Evolutionary conservation across 768 basidiomycete species (phyloP), one percentile per base, ranked within the genome.

Genomic region (Coprinopsis strossmayeri): DNA sequence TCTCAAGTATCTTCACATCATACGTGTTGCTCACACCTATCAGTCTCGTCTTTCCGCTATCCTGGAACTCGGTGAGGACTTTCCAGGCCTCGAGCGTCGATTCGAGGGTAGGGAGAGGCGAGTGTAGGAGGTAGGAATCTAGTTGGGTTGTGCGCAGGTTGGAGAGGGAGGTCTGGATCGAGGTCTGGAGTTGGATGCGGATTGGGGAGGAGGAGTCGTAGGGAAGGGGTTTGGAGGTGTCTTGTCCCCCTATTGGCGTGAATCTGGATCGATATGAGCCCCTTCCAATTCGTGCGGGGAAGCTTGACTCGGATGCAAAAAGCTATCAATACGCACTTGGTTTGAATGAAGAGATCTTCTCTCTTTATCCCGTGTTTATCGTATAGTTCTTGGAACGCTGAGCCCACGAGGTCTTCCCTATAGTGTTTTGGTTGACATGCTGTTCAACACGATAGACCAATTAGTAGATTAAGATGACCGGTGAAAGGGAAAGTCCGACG

Each of bases 1-100:
- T 71, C 24, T 68, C 62, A 12, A 93, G 73, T 11, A 79, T 50
- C 2, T 58, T 57, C 1, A 80, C 71, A 50, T 88, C 82, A 56
- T 91, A 89, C 3, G 79, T 72, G 59, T 91, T 91, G 67, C 86
- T 87, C 40, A 93, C 68, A 1, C 90, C 89, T 39, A 89, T 86
- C 58, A 68, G 60, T 51, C 67, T 70, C 10, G 84, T 77, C 51
- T 74, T 77, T 11, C 85, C 87, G 41, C 77, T 72, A 50, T 83
- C 77, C 54, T 86, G 82, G 46, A 87, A 68, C 2, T 65, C 58
- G 27, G 79, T 73, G 5, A 92, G 75, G 0, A 71, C 69, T 9
- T 66, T 67, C 81, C 87, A 91, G 0, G 89, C 89, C 53, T 81
- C 76, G 28, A 86, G 58, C 1, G 86, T 91, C 18, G 74, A 67